Evolutionary conservation across 495 filamentous ascomycete species (phyloP).

Genomic region (Penicillium egyptiacum): DNA sequence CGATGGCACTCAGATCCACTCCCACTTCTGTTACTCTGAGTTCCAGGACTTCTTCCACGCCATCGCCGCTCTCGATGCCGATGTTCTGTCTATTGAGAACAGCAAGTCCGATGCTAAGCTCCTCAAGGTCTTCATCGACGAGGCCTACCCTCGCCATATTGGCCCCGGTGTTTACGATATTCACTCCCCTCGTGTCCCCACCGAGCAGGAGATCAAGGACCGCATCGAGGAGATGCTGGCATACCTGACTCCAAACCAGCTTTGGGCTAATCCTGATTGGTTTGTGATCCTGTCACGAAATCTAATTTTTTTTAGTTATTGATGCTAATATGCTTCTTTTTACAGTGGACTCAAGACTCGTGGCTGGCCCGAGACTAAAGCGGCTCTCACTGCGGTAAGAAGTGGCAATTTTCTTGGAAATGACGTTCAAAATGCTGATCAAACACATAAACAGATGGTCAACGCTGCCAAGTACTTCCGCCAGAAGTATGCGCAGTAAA

Average conservation of each 20-base stretch:
- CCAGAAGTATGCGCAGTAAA: slow-evolving; percentile 70
- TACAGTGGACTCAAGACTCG: slow-evolving; percentile 85
- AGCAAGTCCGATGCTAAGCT: slow-evolving; percentile 99
- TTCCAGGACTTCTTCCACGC: slow-evolving; percentile 99
- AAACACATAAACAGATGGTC: slow-evolving; percentile 68
- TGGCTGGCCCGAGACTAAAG: slow-evolving; percentile 94
- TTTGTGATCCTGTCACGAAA: not conserved
- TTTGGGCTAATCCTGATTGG: slow-evolving; percentile 99
- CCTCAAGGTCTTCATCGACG: slow-evolving; percentile 95
- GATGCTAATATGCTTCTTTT: not conserved
- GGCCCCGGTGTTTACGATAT: slow-evolving; percentile 99
- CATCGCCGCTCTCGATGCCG: slow-evolving; percentile 95
- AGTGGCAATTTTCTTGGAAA: not conserved
- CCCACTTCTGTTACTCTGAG: slow-evolving; percentile 99
- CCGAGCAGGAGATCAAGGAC: slow-evolving; percentile 94
- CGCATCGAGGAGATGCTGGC: slow-evolving; percentile 95
- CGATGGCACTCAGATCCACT: slow-evolving; percentile 97
- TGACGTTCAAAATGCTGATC: not conserved
- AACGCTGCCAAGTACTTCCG: slow-evolving; percentile 96
- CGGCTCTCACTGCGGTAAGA: slow-evolving; percentile 60
- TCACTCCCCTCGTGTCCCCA: slow-evolving; percentile 95
- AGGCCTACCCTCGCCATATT: slow-evolving; percentile 95
- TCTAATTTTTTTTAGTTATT: not conserved
- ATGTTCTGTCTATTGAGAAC: slow-evolving; percentile 99
- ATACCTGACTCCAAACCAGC: slow-evolving; percentile 90